Evolutionary conservation across 1,284 basidiomycete genomes (phyloP).

Genomic region (Apiotrichum domesticum): DNA sequence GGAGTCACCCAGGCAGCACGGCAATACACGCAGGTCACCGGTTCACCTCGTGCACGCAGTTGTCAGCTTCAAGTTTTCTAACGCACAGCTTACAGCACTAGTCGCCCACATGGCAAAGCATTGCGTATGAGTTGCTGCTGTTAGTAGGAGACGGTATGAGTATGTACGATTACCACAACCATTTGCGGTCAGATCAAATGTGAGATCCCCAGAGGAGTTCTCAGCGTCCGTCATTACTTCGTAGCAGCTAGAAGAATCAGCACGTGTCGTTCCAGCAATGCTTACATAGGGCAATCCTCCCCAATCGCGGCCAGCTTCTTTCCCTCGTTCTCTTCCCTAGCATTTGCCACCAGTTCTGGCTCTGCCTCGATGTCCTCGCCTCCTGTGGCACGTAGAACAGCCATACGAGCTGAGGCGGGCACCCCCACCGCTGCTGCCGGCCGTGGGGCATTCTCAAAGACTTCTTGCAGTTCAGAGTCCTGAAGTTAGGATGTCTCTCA

Average conservation of each 20-base stretch:
- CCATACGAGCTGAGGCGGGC: constrained; percentile 12
- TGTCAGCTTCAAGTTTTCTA: neutral
- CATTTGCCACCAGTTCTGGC: neutral
- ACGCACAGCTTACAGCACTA: constrained; percentile 19
- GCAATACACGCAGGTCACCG: constrained; percentile 38
- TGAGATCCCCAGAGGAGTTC: constrained; percentile 15
- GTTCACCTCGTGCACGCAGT: constrained; percentile 15
- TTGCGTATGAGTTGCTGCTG: constrained; percentile 27
- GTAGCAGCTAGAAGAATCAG: constrained; percentile 23
- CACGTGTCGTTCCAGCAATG: too few species aligned
- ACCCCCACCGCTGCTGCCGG: constrained; percentile 8
- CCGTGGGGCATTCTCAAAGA: neutral
- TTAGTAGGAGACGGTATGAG: neutral
- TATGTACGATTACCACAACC: constrained; percentile 36
- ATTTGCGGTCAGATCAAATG: constrained; percentile 23
- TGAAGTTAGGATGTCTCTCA: neutral
- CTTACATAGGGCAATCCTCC: constrained; percentile 38
- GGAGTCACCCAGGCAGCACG: constrained; percentile 19
- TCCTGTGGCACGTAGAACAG: constrained; percentile 23
- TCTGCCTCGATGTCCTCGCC: constrained; percentile 5
- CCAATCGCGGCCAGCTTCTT: constrained; percentile 22
- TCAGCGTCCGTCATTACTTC: constrained; percentile 33
- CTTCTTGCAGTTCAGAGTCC: neutral
- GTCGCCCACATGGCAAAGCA: constrained; percentile 34
- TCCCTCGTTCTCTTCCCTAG: constrained; percentile 1